These are phyloP conservation scores for Typha latifolia DNA, from an alignment of 176 grass and related monocot species.

Conservation along the genomic window DNA sequence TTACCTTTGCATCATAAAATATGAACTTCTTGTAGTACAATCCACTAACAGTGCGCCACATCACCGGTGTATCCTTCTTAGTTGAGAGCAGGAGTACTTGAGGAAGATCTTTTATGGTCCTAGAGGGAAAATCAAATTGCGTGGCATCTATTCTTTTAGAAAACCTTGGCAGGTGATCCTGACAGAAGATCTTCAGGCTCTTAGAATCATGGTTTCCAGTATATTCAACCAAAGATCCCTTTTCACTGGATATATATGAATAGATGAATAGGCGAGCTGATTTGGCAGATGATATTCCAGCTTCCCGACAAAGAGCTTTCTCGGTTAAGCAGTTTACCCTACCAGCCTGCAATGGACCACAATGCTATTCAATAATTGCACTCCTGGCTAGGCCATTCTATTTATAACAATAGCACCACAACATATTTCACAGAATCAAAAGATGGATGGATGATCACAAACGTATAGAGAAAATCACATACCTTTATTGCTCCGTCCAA, in stretches of 20 bases:
- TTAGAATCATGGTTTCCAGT: slow-evolving; percentile 54
- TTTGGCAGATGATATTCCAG: slow-evolving; percentile 43
- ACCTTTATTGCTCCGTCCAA: slow-evolving; percentile 66
- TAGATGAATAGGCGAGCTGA: slow-evolving; percentile 62
- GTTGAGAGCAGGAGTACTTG: slow-evolving; percentile 65
- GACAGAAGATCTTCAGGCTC: slow-evolving; percentile 84
- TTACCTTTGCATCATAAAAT: slow-evolving; percentile 83
- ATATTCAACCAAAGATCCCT: slow-evolving; percentile 82
- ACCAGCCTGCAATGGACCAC: slow-evolving; percentile 50
- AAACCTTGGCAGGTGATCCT: slow-evolving; percentile 82
- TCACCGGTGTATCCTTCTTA: slow-evolving; percentile 79
- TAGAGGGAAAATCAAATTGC: slow-evolving; percentile 48
- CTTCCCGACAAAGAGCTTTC: slow-evolving; percentile 60
- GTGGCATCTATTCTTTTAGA: slow-evolving; percentile 57
- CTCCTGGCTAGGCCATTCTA: neutral
- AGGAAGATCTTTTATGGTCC: slow-evolving; percentile 48
- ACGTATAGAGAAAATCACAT: slow-evolving; percentile 9
- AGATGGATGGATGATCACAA: neutral
- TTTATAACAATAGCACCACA: neutral
- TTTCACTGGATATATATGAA: slow-evolving; percentile 52
- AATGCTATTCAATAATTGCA: slow-evolving; percentile 2
- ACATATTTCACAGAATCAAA: too few species aligned
- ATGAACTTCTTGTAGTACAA: slow-evolving; percentile 52
- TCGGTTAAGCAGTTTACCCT: slow-evolving; percentile 69
- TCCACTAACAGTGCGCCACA: slow-evolving; percentile 85